Evolutionary conservation across 345 rosid species (phyloP).

Genomic region (Camelina hispida): DNA sequence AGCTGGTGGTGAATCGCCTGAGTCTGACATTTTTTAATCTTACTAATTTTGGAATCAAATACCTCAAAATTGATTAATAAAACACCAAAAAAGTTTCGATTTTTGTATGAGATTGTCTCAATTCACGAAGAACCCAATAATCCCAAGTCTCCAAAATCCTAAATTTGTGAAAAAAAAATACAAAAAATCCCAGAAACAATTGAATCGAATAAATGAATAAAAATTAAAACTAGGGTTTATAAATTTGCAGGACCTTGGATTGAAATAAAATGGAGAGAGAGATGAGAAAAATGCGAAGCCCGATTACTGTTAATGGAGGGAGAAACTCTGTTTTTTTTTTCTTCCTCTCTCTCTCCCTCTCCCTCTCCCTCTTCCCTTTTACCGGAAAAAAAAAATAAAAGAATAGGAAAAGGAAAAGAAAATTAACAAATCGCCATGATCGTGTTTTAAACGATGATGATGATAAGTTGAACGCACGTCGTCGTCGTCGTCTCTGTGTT

Average conservation of each 20-base stretch:
- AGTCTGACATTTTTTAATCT: constrained; percentile 52
- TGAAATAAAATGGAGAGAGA: constrained; percentile 34
- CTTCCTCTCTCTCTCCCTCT: neutral
- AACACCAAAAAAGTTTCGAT: neutral
- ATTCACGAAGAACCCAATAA: constrained; percentile 3
- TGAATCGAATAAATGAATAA: constrained; percentile 1
- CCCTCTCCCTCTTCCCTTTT: constrained; percentile 41
- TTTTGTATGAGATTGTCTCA: neutral
- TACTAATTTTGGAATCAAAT: constrained; percentile 1
- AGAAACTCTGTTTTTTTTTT: neutral
- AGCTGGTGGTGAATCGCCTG: constrained; percentile 41
- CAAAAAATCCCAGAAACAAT: neutral
- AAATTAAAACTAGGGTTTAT: constrained; percentile 1
- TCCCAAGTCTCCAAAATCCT: constrained; percentile 10
- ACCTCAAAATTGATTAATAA: neutral
- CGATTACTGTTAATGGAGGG: constrained; percentile 24
- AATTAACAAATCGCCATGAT: constrained; percentile 31
- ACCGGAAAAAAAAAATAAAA: constrained; percentile 3
- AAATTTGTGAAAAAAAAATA: neutral
- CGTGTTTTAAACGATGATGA: constrained; percentile 14
- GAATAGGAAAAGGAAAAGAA: neutral
- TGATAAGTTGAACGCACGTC: constrained; percentile 35
- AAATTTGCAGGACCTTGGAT: constrained; percentile 8
- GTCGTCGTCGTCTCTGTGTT: constrained; percentile 29
- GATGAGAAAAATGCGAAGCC: constrained; percentile 25